Evolutionary conservation across 225 moss, liverwort and hornwort genomes (phyloP), one percentile per base, ranked within the genome.

Genomic region (Neckera pumila): DNA sequence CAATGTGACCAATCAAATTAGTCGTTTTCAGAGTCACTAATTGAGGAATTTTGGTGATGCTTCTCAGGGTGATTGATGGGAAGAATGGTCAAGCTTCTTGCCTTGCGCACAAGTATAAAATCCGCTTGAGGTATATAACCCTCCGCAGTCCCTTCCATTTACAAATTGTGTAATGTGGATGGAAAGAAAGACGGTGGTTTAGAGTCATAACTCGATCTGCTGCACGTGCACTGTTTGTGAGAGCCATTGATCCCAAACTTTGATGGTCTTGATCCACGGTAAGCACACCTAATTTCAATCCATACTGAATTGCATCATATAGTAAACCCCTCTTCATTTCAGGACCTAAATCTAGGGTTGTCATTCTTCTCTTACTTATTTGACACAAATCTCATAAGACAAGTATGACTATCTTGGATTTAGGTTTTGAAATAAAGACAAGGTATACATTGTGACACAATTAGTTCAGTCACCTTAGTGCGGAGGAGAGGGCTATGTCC

Each of bases 71-170:
- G 12, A 75, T 92, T 33, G 65, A 88, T 88, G 87, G 87, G 54
- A 84, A 81, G 60, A 42, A 83, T 12, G 90, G 93, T 72, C n/a
- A n/a, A 56, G 56, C 23, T n/a, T 78, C 56, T 56, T 87, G 86
- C 59, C 87, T 95, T 57, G 89, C 90, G 38, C 92, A 63, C 89
- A 91, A 88, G 86, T 92, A 92, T 65, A 84, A 82, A 19, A 87
- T 93, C 70, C 88, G 95, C 36, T 84, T 95, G 51, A 92, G 78
- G 95, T 95, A 84, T 8, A 38, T 31, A 57, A 11, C 31, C 45
- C 27, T 11, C 12, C 26, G 26, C 78, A 56, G 9, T 56, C 26
- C 26, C 56, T 56, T 78, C 56, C 13, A 54, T 77, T 56, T 56
- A 23, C 25, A 26, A 16, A 23, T 34, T 14, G 21, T 53, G 36